Evolutionary conservation across 2,329 filamentous ascomycete species (phyloP), one percentile per base, ranked within the genome.

Genomic region (Neodidymelliopsis sp.): DNA sequence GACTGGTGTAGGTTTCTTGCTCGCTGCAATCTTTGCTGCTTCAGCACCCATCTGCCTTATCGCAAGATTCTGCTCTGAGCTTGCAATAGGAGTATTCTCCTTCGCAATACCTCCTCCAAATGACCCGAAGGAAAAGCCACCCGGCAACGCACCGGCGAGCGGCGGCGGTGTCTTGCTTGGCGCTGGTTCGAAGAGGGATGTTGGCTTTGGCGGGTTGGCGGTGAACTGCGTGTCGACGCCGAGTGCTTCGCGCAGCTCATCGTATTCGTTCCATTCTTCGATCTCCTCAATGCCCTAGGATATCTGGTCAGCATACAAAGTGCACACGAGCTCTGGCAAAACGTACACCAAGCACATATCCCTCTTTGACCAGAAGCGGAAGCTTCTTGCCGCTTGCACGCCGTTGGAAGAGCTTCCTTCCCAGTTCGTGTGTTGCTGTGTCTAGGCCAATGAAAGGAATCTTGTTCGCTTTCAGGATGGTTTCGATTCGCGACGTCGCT

Each of bases 231-330:
- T 43, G 23, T 63, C 63, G n/a, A 66, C 58, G n/a, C 79, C 80
- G 63, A 97, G 85, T 64, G 93, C 88, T 74, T 93, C 85, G 73
- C 91, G 91, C 54, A 99, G 83, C 76, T 97, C 93, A 74, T 91
- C 91, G 74, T 95, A 97, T 73, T 99, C 94, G 78, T 99, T 99
- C 94, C 93, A 97, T 71, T 99, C 94, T 75, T 99, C 94, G 56
- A 97, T 85, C 74, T 97, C 88, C 57, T 93, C 88, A 38, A 97
- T 82, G 71, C 97, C 94, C 92, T 97, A 19, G 18, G 13, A 7
- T 16, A 15, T 6, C 10, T 15, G 30, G 56, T 54, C 57, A 49
- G 47, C 12, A 22, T 25, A 13, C 6, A 16, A 4, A 38, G 23
- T 10, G 2, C 12, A 23, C 33, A 18, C 9, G 15, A 9, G 8